A percentile compares a stretch with the other conserved stretches of the same genome.
phyloP scores from a whole-genome alignment of 2,329 filamentous ascomycete genomes.

The Exutisphaerella laricina region DNA sequence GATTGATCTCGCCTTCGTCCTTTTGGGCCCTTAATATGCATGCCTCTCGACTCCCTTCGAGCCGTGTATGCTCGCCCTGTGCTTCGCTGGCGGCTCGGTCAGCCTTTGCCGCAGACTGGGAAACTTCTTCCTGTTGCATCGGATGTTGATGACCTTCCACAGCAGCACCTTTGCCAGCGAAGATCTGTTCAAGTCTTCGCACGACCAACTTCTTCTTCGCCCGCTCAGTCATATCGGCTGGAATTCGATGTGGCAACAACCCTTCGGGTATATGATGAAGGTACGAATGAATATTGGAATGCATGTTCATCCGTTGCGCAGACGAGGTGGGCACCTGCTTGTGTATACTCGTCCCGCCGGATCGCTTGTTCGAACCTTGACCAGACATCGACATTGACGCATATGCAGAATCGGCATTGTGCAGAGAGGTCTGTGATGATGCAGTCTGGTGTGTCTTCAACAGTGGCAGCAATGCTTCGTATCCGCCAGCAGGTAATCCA shows the following conservation, averaged over 20 bases:
- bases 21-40: constrained; percentile 37
- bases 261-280: constrained; percentile 67
- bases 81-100: constrained; percentile 40
- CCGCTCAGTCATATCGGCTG: constrained; percentile 59
- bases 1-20: constrained; percentile 19
- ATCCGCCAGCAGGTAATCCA: constrained; percentile 29
- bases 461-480: constrained; percentile 38
- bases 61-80: constrained; percentile 31
- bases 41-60: constrained; percentile 44
- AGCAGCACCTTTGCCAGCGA: constrained; percentile 60
- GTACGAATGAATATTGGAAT: constrained; percentile 59
- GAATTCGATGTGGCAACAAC: constrained; percentile 53
- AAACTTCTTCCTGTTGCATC: constrained; percentile 54
- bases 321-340: constrained; percentile 5
- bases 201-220: constrained; percentile 74
- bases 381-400: constrained; percentile 55
- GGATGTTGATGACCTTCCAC: constrained; percentile 44
- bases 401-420: constrained; percentile 51
- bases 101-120: constrained; percentile 48
- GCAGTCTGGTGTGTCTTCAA: constrained; percentile 53
- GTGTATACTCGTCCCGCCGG: constrained; percentile 30
- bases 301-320: not conserved
- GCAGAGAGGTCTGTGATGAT: constrained; percentile 51
- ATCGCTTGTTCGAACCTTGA: constrained; percentile 39
- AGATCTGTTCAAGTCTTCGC: constrained; percentile 70